Conservation (phyloP, 2,329 filamentous ascomycete genomes). For the Dactylellina drechsleri region DNA sequence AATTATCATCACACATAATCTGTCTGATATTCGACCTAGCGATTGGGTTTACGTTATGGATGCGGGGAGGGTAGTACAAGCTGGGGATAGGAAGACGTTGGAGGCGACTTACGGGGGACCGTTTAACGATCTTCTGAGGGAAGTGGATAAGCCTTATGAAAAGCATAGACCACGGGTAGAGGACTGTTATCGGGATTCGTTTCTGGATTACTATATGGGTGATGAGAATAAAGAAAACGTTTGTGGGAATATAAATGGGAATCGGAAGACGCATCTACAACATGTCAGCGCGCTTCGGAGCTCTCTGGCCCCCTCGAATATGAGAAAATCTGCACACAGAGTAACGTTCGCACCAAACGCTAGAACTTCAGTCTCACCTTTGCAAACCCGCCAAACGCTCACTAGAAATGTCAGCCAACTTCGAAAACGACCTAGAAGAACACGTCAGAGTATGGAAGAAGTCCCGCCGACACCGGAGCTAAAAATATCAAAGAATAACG, state of each 20-base stretch:
- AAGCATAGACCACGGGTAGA: conserved; percentile 1
- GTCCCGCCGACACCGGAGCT: conserved; percentile 40
- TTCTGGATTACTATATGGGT: conserved; percentile 46
- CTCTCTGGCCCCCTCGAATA: conserved; percentile 17
- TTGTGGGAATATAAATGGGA: conserved; percentile 10
- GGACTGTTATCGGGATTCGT: conserved; percentile 25
- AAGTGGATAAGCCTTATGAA: conserved; percentile 19
- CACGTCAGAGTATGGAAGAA: conserved; percentile 52
- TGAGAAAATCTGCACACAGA: conserved; percentile 35
- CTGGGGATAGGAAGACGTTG: conserved; percentile 72
- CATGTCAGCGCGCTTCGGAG: conserved; percentile 13
- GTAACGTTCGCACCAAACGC: conserved; percentile 30
- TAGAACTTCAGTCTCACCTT: conserved; percentile 2
- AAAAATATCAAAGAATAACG: conserved; percentile 29
- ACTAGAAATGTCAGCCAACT: conserved; percentile 18
- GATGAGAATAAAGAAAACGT: conserved; percentile 39
- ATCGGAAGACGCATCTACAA: conserved; percentile 18
- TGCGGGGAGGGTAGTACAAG: conserved; percentile 72
- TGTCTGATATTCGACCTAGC: conserved; percentile 75
- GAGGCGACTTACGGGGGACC: conserved; percentile 63
- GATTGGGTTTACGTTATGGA: conserved; percentile 87
- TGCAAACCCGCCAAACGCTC: conserved; percentile 5
- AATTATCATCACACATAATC: conserved; percentile 91
- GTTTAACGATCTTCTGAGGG: conserved; percentile 64
- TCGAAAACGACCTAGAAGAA: conserved; percentile 35